phyloP scores from a whole-genome alignment of 331 rosid species.

The Quercus phellos region DNA sequence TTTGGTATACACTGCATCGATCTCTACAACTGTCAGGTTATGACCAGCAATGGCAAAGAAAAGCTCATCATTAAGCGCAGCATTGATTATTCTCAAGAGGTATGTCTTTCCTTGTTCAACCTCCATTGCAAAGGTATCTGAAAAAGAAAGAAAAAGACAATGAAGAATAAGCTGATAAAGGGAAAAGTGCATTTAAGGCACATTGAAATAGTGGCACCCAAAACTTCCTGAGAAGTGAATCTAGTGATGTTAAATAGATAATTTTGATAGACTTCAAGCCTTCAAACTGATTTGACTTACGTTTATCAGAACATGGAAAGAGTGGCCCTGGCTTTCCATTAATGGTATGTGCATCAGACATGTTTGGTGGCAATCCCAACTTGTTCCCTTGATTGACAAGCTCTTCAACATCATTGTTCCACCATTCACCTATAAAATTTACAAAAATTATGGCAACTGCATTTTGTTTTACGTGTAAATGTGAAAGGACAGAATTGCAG shows the following conservation, averaged over 20 bases:
- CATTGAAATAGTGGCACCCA: too few relatives aligned
- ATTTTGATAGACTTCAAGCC: not conserved
- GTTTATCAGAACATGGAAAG: constrained; percentile 28
- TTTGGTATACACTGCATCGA: too few relatives aligned
- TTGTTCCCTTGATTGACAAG: constrained; percentile 23
- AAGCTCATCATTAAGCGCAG: constrained; percentile 32
- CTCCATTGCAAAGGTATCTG: constrained; percentile 28
- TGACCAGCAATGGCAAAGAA: constrained; percentile 10
- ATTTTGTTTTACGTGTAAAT: not conserved
- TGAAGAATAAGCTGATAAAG: not conserved
- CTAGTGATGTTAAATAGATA: not conserved
- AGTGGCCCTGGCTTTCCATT: constrained; percentile 40
- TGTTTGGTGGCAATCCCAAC: constrained; percentile 32
- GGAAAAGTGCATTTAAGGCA: not conserved
- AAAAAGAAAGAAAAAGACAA: not conserved
- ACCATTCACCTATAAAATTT: constrained; percentile 29
- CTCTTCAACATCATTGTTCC: constrained; percentile 26
- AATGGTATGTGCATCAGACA: constrained; percentile 33
- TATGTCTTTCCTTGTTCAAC: not conserved
- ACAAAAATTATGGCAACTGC: not conserved
- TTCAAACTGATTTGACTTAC: constrained; percentile 3
- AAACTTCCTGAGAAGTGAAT: too few relatives aligned
- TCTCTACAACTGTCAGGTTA: too few relatives aligned
- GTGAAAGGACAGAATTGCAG: not conserved
- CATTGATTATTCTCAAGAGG: constrained; percentile 6